Conservation (phyloP, 192 early-diverging fungal species). For the Backusella parvicylindrica region DNA sequence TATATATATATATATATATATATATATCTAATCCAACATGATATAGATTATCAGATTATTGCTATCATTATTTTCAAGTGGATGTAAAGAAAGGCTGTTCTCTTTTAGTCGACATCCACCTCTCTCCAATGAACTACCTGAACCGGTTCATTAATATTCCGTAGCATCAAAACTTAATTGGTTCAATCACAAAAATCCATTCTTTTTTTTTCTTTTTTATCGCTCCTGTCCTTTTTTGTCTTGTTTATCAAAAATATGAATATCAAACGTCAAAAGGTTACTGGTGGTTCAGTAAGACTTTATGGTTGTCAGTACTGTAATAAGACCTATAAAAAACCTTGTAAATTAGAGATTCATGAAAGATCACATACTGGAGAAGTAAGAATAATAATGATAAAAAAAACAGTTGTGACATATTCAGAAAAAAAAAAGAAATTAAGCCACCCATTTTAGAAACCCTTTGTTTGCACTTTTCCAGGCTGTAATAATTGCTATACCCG, state of each 20-base stretch:
- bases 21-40: too few species aligned
- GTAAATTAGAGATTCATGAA: neutral
- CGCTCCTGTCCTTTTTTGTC: neutral
- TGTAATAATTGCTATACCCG: neutral
- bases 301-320: neutral
- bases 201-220: neutral
- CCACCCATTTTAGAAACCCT: neutral
- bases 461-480: neutral
- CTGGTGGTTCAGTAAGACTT: neutral
- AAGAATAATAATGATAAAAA: too few species aligned
- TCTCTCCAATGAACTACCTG: too few species aligned
- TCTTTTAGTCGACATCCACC: too few species aligned
- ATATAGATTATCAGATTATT: too few species aligned
- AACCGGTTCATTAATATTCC: too few species aligned
- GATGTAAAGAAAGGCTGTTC: too few species aligned
- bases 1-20: too few species aligned
- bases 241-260: neutral
- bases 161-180: too few species aligned
- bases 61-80: too few species aligned
- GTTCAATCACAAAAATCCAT: too few species aligned
- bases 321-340: neutral
- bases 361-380: constrained; percentile 8
- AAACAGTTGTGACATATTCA: too few species aligned
- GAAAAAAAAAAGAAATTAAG: neutral
- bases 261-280: neutral